phyloP scores from a whole-genome alignment of 148 eudicot species.

The Talinum fruticosum region DNA sequence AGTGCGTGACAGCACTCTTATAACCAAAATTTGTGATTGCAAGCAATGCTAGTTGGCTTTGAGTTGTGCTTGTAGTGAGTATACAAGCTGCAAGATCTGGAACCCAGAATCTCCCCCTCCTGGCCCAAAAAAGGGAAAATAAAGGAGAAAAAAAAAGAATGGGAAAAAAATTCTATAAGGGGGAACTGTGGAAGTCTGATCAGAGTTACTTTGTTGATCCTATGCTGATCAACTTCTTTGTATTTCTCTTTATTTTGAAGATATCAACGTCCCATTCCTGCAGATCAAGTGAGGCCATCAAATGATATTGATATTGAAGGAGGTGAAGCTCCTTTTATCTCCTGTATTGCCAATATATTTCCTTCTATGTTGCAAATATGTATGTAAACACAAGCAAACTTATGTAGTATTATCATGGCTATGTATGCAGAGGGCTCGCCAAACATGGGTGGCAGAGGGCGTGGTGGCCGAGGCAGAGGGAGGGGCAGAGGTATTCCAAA shows the following conservation, averaged over 20 bases:
- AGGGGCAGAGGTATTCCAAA: slow-evolving; percentile 29
- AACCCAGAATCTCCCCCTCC: too few species aligned
- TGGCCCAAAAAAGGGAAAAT: too few species aligned
- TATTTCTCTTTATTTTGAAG: slow-evolving; percentile 21
- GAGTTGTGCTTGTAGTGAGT: too few species aligned
- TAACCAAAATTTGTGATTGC: too few species aligned
- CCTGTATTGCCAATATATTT: neutral
- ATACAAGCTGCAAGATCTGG: too few species aligned
- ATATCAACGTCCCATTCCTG: slow-evolving; percentile 36
- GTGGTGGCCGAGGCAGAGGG: slow-evolving; percentile 40
- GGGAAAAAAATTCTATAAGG: too few species aligned
- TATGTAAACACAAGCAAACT: neutral
- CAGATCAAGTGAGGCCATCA: slow-evolving; percentile 33
- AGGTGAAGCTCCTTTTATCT: slow-evolving; percentile 13
- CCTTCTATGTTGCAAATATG: neutral
- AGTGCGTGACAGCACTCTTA: too few species aligned
- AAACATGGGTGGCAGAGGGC: slow-evolving; percentile 26
- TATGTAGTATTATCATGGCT: neutral
- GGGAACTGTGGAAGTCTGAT: neutral
- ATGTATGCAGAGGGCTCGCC: slow-evolving; percentile 29
- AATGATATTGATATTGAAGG: slow-evolving; percentile 23
- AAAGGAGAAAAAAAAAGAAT: too few species aligned
- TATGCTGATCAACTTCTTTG: neutral
- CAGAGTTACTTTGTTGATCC: neutral
- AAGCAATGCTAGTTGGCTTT: too few species aligned